Evolutionary conservation across 148 eudicot species (phyloP).

Genomic region (Talinum fruticosum): DNA sequence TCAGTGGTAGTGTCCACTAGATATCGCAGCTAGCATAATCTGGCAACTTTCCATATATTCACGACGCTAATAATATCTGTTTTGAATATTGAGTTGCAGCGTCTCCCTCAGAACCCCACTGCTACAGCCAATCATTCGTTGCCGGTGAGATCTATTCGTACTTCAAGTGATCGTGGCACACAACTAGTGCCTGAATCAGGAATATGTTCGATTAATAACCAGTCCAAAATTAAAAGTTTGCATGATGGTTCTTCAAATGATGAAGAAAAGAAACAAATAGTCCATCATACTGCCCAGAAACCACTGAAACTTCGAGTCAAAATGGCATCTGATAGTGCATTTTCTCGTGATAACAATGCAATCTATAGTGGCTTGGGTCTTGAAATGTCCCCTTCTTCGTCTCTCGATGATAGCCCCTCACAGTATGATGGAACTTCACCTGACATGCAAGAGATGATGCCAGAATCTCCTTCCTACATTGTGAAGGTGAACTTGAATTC

Average conservation of each 20-base stretch:
- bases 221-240: conserved; percentile 8
- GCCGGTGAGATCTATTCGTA: conserved; percentile 15
- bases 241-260: conserved; percentile 20
- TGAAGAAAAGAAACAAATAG: conserved; percentile 2
- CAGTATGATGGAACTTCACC: conserved; percentile 18
- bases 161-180: conserved; percentile 5
- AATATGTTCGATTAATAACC: conserved; percentile 19
- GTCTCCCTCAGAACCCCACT: conserved; percentile 9
- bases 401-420: conserved; percentile 33
- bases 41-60: background rate
- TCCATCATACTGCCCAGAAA: conserved; percentile 12
- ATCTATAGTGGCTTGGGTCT: conserved; percentile 49
- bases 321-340: conserved; percentile 24
- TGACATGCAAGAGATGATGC: conserved; percentile 20
- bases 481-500: conserved; percentile 33
- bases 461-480: conserved; percentile 39
- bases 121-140: conserved; percentile 8
- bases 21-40: conserved; percentile 5
- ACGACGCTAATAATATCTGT: too few species aligned
- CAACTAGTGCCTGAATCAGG: conserved; percentile 18
- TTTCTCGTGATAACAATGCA: conserved; percentile 31
- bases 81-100: conserved; percentile 20
- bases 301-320: conserved; percentile 33
- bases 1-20: background rate
- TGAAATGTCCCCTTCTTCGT: conserved; percentile 43